Evolutionary conservation across 768 basidiomycete genomes (phyloP), one percentile per base, ranked within the genome.

Genomic region (Naematelia encephala): DNA sequence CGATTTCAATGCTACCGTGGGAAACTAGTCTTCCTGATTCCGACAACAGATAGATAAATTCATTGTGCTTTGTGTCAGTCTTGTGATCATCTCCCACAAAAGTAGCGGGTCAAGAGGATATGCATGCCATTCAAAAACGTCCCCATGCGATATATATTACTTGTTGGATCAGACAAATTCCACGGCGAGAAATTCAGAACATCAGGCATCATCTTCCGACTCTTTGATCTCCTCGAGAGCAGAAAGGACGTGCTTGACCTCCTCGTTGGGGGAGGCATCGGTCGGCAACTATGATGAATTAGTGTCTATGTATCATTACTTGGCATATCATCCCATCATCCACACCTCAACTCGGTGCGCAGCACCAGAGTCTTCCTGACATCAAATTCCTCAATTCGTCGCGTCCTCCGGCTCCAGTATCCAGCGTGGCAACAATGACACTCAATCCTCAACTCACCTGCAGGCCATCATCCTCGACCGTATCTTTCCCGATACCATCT

Each of bases 231-330:
- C 71, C 57, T 69, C 66, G 0, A 73, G 54, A 8, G 64, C 66
- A 5, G 66, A 66, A 50, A 70, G 68, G 42, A 73, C 71, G 23
- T 73, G 63, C 48, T 73, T 70, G 44, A 73, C 58, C 59, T 73
- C 68, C 2, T 61, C 60, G 22, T 45, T 54, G 3, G 52, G 51
- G 27, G 54, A 54, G 28, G 61, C 68, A 22, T 73, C 68, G 8
- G 51, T 28, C 3, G 71, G 71, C 5, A 73, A 56, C 66, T 73
- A 46, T 11, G 25, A 10, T 8, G 26, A 12, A n/a, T 45, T n/a
- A n/a, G 19, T n/a, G n/a, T n/a, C n/a, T n/a, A n/a, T n/a, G n/a
- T n/a, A n/a, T n/a, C n/a, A n/a, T n/a, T n/a, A n/a, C n/a, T n/a
- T n/a, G n/a, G n/a, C n/a, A n/a, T n/a, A n/a, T n/a, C n/a, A n/a